phyloP scores from a whole-genome alignment of 2,329 filamentous ascomycete species.

The Ophiostoma ulmi region DNA sequence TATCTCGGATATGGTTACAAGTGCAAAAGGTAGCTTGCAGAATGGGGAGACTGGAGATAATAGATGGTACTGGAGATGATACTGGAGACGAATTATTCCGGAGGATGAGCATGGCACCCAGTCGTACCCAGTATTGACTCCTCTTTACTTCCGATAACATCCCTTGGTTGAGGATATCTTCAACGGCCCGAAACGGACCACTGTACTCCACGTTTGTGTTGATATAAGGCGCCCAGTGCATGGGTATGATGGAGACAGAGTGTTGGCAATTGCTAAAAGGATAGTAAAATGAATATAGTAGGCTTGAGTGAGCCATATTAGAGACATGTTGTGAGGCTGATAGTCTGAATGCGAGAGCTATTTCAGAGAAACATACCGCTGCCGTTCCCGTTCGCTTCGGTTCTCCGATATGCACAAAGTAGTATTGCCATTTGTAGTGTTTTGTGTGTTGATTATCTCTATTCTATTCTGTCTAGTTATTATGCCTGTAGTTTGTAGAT shows the following conservation, averaged over 20 bases:
- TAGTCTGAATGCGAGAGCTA: neutral
- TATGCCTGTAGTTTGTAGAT: neutral
- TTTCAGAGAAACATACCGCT: neutral
- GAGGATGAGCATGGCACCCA: neutral
- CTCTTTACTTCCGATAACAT: neutral
- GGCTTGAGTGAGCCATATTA: neutral
- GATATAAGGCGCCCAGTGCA: neutral
- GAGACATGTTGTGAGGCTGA: neutral
- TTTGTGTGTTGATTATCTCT: neutral
- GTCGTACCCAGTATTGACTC: neutral
- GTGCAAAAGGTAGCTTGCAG: neutral
- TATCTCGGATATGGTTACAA: neutral
- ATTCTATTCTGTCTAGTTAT: neutral
- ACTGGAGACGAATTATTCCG: neutral
- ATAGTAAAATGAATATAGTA: neutral
- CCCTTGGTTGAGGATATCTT: neutral
- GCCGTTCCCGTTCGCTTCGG: constrained; percentile 4
- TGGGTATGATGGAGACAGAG: neutral
- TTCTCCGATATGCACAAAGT: neutral
- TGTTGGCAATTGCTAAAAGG: neutral
- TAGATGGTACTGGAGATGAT: neutral
- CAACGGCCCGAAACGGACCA: constrained; percentile 7
- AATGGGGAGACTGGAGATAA: constrained; percentile 2
- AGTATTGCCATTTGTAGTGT: neutral
- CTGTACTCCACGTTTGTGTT: neutral